Evolutionary conservation across 78 protist genomes (phyloP).

Genomic region (Mantamonas sphyraenae): DNA sequence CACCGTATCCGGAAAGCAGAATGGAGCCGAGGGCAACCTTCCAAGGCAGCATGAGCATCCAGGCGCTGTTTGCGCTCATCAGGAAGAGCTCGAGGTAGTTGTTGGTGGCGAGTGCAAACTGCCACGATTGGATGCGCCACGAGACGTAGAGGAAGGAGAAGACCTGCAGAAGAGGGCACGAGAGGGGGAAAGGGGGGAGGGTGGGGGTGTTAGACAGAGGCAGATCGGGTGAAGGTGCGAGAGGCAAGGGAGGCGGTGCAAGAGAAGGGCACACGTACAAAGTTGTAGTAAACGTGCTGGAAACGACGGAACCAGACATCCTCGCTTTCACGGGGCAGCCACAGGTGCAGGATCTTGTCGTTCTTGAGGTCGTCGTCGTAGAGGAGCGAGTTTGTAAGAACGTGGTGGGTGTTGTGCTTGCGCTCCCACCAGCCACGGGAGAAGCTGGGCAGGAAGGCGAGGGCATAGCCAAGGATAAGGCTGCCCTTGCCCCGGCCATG

Average conservation of each 20-base stretch:
- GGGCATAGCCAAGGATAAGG: not conserved
- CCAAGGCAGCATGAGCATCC: not conserved
- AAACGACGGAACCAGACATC: not conserved
- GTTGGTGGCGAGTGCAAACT: not conserved
- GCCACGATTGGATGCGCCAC: constrained; percentile 2
- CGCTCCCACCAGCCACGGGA: constrained; percentile 17
- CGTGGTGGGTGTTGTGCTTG: constrained; percentile 29
- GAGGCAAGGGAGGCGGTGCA: no score
- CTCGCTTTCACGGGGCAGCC: not conserved
- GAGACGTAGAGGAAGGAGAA: not conserved
- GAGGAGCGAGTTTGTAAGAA: constrained; percentile 16
- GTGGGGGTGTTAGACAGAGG: no score
- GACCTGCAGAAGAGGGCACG: not conserved
- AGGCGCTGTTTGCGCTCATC: not conserved
- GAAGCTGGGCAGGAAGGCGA: constrained; percentile 3
- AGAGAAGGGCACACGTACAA: no score
- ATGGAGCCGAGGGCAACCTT: not conserved
- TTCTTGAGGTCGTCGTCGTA: not conserved
- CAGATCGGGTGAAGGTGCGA: no score
- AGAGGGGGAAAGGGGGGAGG: not conserved
- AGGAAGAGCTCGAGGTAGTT: not conserved
- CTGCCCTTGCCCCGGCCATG: constrained; percentile 2
- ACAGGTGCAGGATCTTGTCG: not conserved
- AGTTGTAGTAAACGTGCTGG: not conserved
- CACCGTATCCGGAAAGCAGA: not conserved